Conservation (phyloP, 1,284 basidiomycete species). For the Ustilago sp. region DNA sequence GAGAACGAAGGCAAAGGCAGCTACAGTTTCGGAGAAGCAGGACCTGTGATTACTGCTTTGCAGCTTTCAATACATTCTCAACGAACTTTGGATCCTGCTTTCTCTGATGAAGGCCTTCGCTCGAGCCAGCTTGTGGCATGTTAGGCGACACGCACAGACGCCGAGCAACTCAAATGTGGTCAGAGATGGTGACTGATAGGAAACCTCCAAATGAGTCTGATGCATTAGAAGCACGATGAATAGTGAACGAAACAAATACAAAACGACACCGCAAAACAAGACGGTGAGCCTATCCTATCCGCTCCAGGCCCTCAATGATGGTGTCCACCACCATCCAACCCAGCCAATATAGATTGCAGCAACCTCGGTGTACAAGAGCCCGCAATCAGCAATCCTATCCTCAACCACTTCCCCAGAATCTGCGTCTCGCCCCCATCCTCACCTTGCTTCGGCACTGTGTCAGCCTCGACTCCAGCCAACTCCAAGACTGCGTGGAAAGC, state of each 20-base stretch:
- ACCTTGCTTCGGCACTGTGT: constrained; percentile 12
- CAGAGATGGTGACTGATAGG: neutral
- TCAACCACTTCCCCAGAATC: constrained; percentile 40
- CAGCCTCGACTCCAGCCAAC: constrained; percentile 49
- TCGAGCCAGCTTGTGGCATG: no score
- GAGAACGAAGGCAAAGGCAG: constrained; percentile 23
- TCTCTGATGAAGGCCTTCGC: no score
- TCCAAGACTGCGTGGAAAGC: constrained; percentile 75
- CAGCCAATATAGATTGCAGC: constrained; percentile 24
- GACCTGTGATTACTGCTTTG: constrained; percentile 15
- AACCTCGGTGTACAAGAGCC: constrained; percentile 40
- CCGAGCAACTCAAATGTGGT: no score
- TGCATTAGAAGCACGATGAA: neutral
- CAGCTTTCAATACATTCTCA: neutral
- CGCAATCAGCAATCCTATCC: constrained; percentile 26
- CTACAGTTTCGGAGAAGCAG: constrained; percentile 20
- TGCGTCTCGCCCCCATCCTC: constrained; percentile 25
- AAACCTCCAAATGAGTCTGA: no score
- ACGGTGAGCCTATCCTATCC: neutral
- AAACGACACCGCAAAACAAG: neutral
- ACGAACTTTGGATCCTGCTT: no score
- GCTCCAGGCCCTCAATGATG: constrained; percentile 19
- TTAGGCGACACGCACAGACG: no score
- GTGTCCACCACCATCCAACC: constrained; percentile 19
- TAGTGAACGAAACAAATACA: constrained; percentile 34